Base-by-base conservation (phyloP, 106 monocot genomes). In the Dendrobium chrysotoxum region DNA sequence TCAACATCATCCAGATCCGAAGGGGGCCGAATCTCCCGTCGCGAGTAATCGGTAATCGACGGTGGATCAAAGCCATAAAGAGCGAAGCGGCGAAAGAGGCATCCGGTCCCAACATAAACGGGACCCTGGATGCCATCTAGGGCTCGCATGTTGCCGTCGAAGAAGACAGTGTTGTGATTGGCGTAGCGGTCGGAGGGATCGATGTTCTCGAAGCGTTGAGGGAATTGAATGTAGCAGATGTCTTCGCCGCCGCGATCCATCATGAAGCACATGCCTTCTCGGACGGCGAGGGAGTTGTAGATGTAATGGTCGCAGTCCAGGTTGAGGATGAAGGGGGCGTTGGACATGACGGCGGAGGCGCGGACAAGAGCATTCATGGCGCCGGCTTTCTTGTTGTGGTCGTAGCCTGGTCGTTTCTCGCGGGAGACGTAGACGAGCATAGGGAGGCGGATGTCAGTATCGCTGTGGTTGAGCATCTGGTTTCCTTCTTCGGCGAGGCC, bases 81-180 rank as follows among this genome's bases (percentile, higher is more conserved):
- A 0, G 92, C 92, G 77, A 83, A 87, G 20, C 92, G 67, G 3
- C 92, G 87, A 81, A 92, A 92, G 17, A 89, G 73, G 79, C 92
- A 92, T 5, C 92, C 92, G 1, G 92, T 92, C 2, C 92, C 92
- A 38, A 92, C 89, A 66, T 92, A 92, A 57, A 92, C 83, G 3
- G 92, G 92, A 4, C 92, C 92, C 79, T 89, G 92, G 23, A 92
- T 45, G 31, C 92, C 92, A 41, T 92, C 92, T 18, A 92, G 86
- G 55, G 92, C 89, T 4, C 92, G 87, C 92, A 92, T 92, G 84
- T 92, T 92, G 58, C 92, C 85, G 66, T 92, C 89, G 81, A 92
- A 92, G 89, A 92, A 92, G 80, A 92, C 92, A 26, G 85, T 89
- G 80, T 92, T 92, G 82, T 92, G 92, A 67, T 92, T 92, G 68